These are phyloP conservation scores for Kluyveromyces sp. DNA, from an alignment of 1,139 yeast genomes.

Conservation along the genomic window DNA sequence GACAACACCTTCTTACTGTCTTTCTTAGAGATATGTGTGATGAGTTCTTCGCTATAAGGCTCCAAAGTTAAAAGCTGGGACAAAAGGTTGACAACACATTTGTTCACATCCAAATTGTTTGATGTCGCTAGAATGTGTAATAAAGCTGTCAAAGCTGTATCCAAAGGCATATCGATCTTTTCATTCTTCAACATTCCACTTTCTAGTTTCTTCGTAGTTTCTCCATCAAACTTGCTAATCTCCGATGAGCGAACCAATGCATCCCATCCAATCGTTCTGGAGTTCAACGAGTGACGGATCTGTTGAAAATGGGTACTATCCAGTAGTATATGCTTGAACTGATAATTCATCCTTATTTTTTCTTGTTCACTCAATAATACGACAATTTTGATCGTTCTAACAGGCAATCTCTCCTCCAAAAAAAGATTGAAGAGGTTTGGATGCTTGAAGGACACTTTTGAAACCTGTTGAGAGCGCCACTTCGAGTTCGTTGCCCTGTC, in stretches of 20 bases:
- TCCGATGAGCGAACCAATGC: conserved; percentile 74
- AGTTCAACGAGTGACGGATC: conserved; percentile 64
- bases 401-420: no score
- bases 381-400: not conserved
- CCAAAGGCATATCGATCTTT: conserved; percentile 29
- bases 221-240: conserved; percentile 33
- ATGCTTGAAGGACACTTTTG: no score
- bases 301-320: conserved; percentile 70
- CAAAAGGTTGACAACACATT: conserved; percentile 61
- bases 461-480: no score
- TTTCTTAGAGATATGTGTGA: conserved; percentile 35
- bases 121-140: conserved; percentile 24
- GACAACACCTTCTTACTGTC: conserved; percentile 25
- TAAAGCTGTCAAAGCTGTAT: conserved; percentile 19
- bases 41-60: conserved; percentile 36
- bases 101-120: conserved; percentile 51
- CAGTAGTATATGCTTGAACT: conserved; percentile 19
- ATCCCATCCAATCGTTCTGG: conserved; percentile 89
- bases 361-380: not conserved
- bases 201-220: conserved; percentile 25
- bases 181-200: conserved; percentile 29
- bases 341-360: not conserved
- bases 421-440: no score
- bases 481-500: no score
- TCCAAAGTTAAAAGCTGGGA: conserved; percentile 46